Conservation (phyloP, 495 filamentous ascomycete genomes). For the Lepraria neglecta region DNA sequence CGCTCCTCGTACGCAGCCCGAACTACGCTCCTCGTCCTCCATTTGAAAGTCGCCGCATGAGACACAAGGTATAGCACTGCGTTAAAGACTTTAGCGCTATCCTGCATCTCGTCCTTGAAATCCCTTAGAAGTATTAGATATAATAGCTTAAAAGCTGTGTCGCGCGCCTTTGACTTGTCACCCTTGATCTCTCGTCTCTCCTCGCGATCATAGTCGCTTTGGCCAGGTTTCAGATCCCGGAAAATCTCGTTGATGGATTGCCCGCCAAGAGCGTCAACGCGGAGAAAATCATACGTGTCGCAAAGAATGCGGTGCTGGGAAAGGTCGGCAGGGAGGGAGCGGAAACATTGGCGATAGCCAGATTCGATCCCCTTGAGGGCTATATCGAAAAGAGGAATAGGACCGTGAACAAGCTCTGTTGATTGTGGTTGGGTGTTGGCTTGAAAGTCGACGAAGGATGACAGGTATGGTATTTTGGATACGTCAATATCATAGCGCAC, state of each 20-base stretch:
- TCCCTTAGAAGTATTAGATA: conserved; percentile 23
- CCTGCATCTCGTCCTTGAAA: no score
- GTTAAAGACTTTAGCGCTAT: no score
- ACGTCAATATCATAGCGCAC: neutral
- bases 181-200: conserved; percentile 17
- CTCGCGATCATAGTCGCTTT: conserved; percentile 30
- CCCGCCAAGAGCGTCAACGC: conserved; percentile 28
- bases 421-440: conserved; percentile 25
- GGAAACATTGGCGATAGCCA: conserved; percentile 31
- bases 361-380: conserved; percentile 30
- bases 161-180: conserved; percentile 27
- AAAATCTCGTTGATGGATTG: conserved; percentile 30
- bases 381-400: conserved; percentile 28
- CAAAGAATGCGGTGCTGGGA: conserved; percentile 29
- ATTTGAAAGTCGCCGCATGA: no score
- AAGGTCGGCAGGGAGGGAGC: conserved; percentile 29
- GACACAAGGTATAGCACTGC: no score
- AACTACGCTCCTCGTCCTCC: no score
- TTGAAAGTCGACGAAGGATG: conserved; percentile 12
- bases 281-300: conserved; percentile 29
- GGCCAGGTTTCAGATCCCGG: conserved; percentile 26
- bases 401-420: conserved; percentile 28
- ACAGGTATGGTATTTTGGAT: neutral
- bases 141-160: conserved; percentile 29
- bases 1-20: no score